A percentile compares a stretch with the other conserved stretches of the same genome.
These are phyloP conservation scores for Carex pumila DNA, from an alignment of 176 grass and related monocot species.

Conservation along the genomic window DNA sequence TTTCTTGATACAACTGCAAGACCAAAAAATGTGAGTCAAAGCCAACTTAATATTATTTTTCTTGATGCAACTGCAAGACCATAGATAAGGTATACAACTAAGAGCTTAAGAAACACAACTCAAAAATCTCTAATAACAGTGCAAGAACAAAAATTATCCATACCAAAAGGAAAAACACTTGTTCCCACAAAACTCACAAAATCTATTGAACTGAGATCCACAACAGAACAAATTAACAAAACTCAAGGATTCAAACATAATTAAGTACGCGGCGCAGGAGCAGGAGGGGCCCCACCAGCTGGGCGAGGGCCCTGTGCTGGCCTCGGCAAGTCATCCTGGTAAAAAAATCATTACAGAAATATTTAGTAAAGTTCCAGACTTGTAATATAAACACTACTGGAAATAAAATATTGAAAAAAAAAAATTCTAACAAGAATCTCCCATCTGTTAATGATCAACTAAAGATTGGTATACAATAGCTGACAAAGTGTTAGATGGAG, in stretches of 20 bases:
- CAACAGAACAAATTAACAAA: not conserved
- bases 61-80: not conserved
- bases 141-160: not conserved
- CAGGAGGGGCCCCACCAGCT: not conserved
- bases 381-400: not conserved
- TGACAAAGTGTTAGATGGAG: conserved; percentile 32
- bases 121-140: not conserved
- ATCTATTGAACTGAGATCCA: not conserved
- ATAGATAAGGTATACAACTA: not conserved
- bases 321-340: conserved; percentile 26
- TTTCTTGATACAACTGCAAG: not conserved
- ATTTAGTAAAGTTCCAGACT: not conserved
- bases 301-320: conserved; percentile 40
- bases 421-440: not conserved
- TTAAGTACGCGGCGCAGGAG: conserved; percentile 19
- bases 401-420: not conserved
- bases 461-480: conserved; percentile 22
- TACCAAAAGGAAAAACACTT: not conserved
- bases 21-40: no score
- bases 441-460: conserved; percentile 40
- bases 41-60: not conserved
- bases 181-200: not conserved
- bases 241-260: not conserved
- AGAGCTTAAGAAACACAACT: not conserved
- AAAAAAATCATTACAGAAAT: conserved; percentile 25